phyloP scores from a whole-genome alignment of 208 protist genomes.

The Leishmania gerbilli region DNA sequence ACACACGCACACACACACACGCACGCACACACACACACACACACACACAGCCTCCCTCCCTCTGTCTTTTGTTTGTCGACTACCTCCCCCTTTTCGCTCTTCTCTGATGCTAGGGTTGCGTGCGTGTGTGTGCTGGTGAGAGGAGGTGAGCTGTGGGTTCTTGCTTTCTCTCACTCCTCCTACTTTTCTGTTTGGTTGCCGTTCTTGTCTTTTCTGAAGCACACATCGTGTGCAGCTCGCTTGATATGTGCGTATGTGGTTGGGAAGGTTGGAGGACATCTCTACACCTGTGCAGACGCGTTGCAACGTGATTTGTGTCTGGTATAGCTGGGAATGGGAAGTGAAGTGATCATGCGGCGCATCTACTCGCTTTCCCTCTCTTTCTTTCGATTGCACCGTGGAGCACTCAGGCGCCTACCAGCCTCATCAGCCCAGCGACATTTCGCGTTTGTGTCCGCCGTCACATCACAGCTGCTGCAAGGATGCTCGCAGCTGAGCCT shows the following conservation, averaged over 20 bases:
- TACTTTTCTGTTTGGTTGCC: not conserved
- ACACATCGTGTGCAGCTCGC: conserved; percentile 11
- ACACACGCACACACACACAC: not conserved
- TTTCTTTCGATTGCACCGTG: not conserved
- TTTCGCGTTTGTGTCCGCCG: not conserved
- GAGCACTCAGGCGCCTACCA: not conserved
- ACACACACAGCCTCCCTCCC: not conserved
- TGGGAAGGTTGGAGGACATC: not conserved
- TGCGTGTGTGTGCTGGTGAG: not conserved
- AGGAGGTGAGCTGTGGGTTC: not conserved
- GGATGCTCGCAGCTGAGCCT: not conserved
- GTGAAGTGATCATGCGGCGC: not conserved
- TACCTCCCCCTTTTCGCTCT: not conserved
- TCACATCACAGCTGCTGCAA: not conserved
- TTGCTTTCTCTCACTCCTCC: conserved; percentile 2
- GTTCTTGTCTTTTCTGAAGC: conserved; percentile 3
- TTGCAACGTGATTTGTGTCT: not conserved
- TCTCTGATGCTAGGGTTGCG: not conserved
- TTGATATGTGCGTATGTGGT: not conserved
- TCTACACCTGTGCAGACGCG: not conserved
- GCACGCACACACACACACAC: not conserved
- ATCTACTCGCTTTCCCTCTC: not conserved
- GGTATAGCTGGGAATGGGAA: not conserved
- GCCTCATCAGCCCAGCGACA: not conserved
- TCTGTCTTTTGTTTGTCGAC: not conserved